These are phyloP conservation scores for Tylopilus sp. DNA, from an alignment of 768 basidiomycete species.

Conservation along the genomic window DNA sequence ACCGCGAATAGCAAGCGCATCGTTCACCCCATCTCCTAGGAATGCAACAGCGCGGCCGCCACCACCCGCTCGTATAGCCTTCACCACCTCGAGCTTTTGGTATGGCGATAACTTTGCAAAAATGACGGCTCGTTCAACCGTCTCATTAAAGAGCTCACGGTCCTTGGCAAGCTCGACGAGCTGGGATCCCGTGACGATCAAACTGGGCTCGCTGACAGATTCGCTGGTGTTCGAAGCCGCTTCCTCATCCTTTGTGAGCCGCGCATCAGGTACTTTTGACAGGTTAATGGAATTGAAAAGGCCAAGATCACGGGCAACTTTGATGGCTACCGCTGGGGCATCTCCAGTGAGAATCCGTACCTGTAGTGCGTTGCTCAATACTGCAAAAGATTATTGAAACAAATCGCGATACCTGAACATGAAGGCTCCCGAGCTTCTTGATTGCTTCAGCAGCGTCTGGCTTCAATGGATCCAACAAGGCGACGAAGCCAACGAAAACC, in stretches of 20 bases:
- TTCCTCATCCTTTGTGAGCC: conserved; percentile 26
- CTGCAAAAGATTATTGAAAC: not conserved
- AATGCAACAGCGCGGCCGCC: conserved; percentile 31
- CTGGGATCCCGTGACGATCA: conserved; percentile 29
- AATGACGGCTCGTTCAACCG: conserved; percentile 30
- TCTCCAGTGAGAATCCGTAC: conserved; percentile 37
- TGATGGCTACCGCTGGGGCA: conserved; percentile 33
- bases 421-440: conserved; percentile 23
- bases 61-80: conserved; percentile 24
- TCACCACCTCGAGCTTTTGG: conserved; percentile 33
- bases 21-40: conserved; percentile 31
- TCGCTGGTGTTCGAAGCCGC: conserved; percentile 7
- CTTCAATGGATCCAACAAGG: conserved; percentile 30
- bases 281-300: conserved; percentile 25
- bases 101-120: conserved; percentile 33
- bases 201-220: conserved; percentile 17
- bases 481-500: conserved; percentile 29
- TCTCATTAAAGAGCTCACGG: conserved; percentile 21
- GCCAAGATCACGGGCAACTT: conserved; percentile 36
- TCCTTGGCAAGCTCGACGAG: conserved; percentile 30
- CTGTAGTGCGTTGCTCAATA: conserved; percentile 13
- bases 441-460: conserved; percentile 32
- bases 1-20: conserved; percentile 31
- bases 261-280: not conserved
- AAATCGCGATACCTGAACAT: conserved; percentile 26